Evolutionary conservation across 2,329 filamentous ascomycete genomes (phyloP).

Genomic region (Clonostachys byssicola): DNA sequence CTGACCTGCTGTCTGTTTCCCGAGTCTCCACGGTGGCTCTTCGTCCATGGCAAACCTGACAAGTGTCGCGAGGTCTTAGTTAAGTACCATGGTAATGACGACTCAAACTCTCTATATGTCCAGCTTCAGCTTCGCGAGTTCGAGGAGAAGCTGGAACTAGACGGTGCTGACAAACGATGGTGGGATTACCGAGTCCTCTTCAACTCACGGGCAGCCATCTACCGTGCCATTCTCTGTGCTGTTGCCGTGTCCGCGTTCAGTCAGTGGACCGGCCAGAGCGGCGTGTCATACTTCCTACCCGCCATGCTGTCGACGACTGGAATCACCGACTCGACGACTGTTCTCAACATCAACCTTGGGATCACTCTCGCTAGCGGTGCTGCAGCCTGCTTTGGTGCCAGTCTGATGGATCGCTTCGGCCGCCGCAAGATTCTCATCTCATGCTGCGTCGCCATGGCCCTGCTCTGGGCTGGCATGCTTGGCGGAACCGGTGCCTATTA

Average conservation of each 20-base stretch:
- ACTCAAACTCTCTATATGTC: constrained; percentile 22
- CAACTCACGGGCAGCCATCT: constrained; percentile 27
- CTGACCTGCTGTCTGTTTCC: constrained; percentile 25
- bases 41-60: constrained; percentile 24
- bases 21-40: constrained; percentile 32
- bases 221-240: constrained; percentile 38
- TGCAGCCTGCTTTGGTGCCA: constrained; percentile 41
- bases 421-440: constrained; percentile 47
- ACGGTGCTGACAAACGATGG: constrained; percentile 41
- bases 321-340: constrained; percentile 25
- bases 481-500: constrained; percentile 13
- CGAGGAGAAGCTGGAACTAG: constrained; percentile 34
- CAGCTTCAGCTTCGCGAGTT: constrained; percentile 35
- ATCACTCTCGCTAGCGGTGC: constrained; percentile 44
- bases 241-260: constrained; percentile 33
- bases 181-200: constrained; percentile 43
- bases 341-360: constrained; percentile 40
- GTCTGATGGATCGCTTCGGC: constrained; percentile 41
- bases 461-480: constrained; percentile 45
- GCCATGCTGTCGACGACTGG: constrained; percentile 47
- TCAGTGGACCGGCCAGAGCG: constrained; percentile 36
- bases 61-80: constrained; percentile 20
- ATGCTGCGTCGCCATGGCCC: constrained; percentile 36
- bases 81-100: constrained; percentile 35
- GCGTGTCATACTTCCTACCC: constrained; percentile 43